Base-by-base conservation (phyloP, 1,284 basidiomycete genomes). In the Leccinum subfulvum region DNA sequence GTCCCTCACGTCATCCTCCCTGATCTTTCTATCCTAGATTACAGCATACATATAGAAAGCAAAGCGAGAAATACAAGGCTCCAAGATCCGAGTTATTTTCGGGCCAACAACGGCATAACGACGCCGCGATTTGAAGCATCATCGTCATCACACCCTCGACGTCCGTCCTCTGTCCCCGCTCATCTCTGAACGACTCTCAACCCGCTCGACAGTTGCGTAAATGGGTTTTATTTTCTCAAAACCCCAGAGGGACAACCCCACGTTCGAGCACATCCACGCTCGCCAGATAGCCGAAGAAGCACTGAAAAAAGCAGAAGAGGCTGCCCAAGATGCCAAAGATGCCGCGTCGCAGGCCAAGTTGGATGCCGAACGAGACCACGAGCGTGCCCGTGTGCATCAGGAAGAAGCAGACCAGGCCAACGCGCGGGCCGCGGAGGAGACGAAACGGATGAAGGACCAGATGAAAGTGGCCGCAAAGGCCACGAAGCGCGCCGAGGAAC, bases 211-310 rank as follows among this genome's bases (percentile, higher is more conserved):
- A 23, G 39, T 23, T 13, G 1, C 49, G 14, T 51, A 21, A 21
- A 67, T 69, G 66, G 66, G 66, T 4, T 26, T 26, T 0, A 21
- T 35, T 4, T 3, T 69, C 13, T 66, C 68, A 4, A 39, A 13
- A 39, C 7, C 70, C 69, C 13, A 56, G 57, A 7, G 14, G 2
- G 37, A 28, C 7, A 72, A 71, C 18, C 72, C 73, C 1, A 66
- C 64, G 13, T 1, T 71, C 4, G 37, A 14, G 0, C 63, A 62
- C 0, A 69, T 72, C n/a, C 1, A 65, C 14, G 66, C 60, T 5
- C 70, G 61, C 2, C 64, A 64, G 1, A 2, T 8, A 0, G 72
- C 73, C 3, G 69, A 73, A 44, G 3, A 4, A 0, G 69, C 63
- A 0, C 54, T 21, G 9, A 35, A 3, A 28, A 16, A 35, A 0